phyloP scores from a whole-genome alignment of 2,329 filamentous ascomycete species.

The Endocalyx cinctus region DNA sequence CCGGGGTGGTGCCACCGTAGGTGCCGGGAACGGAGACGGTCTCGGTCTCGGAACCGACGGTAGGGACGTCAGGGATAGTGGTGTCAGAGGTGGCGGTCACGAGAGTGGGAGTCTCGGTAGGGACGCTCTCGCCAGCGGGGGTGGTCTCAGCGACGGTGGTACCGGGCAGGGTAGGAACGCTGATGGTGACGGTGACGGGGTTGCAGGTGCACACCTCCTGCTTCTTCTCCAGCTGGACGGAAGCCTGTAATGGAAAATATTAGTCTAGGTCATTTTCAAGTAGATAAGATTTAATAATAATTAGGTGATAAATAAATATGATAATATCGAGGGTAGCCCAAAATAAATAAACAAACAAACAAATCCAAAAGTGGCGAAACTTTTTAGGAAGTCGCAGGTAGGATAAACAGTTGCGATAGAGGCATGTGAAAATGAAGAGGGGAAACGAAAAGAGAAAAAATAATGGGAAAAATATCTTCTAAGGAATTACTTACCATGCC shows the following conservation, averaged over 20 bases:
- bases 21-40: slow-evolving; percentile 7
- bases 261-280: too few relatives aligned
- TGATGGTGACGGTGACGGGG: slow-evolving; percentile 12
- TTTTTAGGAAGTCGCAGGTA: neutral
- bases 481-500: slow-evolving; percentile 22
- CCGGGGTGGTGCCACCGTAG: too few relatives aligned
- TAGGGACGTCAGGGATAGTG: neutral
- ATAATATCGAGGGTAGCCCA: neutral
- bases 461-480: neutral
- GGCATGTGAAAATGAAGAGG: neutral
- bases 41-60: neutral
- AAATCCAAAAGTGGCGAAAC: neutral
- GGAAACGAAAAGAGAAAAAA: neutral
- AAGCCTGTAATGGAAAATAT: slow-evolving; percentile 10
- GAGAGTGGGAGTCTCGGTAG: slow-evolving; percentile 4
- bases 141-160: slow-evolving; percentile 10
- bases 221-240: slow-evolving; percentile 12
- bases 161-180: slow-evolving; percentile 6
- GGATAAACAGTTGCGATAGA: neutral
- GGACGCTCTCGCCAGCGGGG: slow-evolving; percentile 2
- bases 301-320: too few relatives aligned
- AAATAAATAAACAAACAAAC: slow-evolving; percentile 2
- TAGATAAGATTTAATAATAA: too few relatives aligned
- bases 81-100: neutral
- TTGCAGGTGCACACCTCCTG: slow-evolving; percentile 18